phyloP scores from a whole-genome alignment of 768 basidiomycete genomes.

The Aureoboletus auriporus region DNA sequence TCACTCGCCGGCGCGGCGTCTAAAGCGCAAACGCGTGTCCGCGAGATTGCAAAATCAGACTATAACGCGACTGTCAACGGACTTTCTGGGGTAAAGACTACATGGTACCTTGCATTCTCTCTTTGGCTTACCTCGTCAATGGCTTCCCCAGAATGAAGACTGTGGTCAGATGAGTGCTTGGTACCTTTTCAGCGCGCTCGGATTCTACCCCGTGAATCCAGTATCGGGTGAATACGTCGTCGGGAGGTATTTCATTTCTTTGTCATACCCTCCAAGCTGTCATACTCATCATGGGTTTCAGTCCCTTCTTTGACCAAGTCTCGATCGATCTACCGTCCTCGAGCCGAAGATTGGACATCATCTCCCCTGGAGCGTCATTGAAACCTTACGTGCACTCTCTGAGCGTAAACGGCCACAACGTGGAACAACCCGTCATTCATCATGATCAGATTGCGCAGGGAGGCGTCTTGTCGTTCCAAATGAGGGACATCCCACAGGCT shows the following conservation, averaged over 20 bases:
- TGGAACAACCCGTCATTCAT: constrained; percentile 45
- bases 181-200: constrained; percentile 80
- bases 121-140: background rate
- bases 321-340: constrained; percentile 50
- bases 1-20: constrained; percentile 66
- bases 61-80: constrained; percentile 70
- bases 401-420: constrained; percentile 46
- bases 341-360: constrained; percentile 41
- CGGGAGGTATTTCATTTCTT: constrained; percentile 49
- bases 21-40: constrained; percentile 67
- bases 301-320: constrained; percentile 53
- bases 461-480: constrained; percentile 57
- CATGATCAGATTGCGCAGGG: constrained; percentile 63
- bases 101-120: background rate
- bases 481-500: constrained; percentile 47
- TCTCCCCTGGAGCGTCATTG: constrained; percentile 51
- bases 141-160: constrained; percentile 65
- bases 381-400: constrained; percentile 61
- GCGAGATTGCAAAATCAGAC: constrained; percentile 57
- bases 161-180: constrained; percentile 91
- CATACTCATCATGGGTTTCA: constrained; percentile 2
- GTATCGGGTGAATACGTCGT: constrained; percentile 72
- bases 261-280: background rate
- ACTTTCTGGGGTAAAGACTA: constrained; percentile 57
- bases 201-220: constrained; percentile 84